Conservation (phyloP, 2,329 filamentous ascomycete species). For the Bisporella sp. region DNA sequence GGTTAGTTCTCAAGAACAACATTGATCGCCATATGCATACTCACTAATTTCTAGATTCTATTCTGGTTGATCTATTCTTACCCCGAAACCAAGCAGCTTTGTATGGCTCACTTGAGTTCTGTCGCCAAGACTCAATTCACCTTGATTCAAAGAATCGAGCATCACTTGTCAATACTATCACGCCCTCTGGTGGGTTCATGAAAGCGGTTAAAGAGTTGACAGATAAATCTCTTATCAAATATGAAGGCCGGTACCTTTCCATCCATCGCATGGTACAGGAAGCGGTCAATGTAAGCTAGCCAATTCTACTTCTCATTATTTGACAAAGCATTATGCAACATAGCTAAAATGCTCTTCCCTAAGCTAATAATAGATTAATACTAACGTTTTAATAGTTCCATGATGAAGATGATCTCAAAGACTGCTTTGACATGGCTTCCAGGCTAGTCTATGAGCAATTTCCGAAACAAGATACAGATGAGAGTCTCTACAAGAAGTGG, state of each 20-base stretch:
- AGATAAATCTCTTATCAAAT: conserved; percentile 4
- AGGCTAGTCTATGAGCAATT: conserved; percentile 7
- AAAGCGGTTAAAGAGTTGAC: conserved; percentile 5
- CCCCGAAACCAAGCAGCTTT: conserved; percentile 12
- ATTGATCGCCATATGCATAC: no score
- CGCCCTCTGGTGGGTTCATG: not conserved
- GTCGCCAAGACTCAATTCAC: conserved; percentile 3
- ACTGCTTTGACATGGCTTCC: conserved; percentile 1
- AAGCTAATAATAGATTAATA: no score
- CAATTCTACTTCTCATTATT: no score
- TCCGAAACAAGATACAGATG: conserved; percentile 1
- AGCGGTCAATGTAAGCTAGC: conserved; percentile 1
- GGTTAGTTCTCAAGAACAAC: not conserved
- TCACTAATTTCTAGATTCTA: conserved; percentile 6
- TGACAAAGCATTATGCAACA: no score
- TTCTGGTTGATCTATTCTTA: conserved; percentile 14
- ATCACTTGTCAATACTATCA: not conserved
- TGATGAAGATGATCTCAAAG: conserved; percentile 1
- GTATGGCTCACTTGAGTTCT: conserved; percentile 13
- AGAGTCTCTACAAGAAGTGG: conserved; percentile 1
- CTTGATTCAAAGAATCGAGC: not conserved
- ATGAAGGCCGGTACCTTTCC: conserved; percentile 1
- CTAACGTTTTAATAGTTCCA: not conserved
- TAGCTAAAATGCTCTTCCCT: no score
- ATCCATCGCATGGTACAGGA: conserved; percentile 13